phyloP scores from a whole-genome alignment of 352 stramenopile genomes.

The Globisporangium nagaii region DNA sequence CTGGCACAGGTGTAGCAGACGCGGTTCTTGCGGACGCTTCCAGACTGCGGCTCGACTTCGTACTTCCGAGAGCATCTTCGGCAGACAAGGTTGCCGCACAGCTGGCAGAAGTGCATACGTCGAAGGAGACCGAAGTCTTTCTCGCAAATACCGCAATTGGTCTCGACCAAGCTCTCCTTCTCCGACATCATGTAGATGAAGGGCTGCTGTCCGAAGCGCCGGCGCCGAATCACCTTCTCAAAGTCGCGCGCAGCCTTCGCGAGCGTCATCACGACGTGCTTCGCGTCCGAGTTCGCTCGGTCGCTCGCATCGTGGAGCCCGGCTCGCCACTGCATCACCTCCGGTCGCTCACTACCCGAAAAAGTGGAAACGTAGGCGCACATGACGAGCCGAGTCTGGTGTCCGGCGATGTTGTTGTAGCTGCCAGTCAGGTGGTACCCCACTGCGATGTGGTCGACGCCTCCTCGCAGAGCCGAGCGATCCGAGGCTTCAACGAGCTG shows the following conservation, averaged over 20 bases:
- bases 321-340: constrained; percentile 12
- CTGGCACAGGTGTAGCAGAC: constrained; percentile 27
- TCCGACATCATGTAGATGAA: constrained; percentile 37
- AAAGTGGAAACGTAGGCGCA: constrained; percentile 37
- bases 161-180: constrained; percentile 17
- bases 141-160: constrained; percentile 39
- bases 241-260: constrained; percentile 45
- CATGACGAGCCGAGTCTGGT: constrained; percentile 53
- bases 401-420: constrained; percentile 39
- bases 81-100: constrained; percentile 58
- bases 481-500: constrained; percentile 16
- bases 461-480: constrained; percentile 20
- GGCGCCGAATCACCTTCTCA: constrained; percentile 46
- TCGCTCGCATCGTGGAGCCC: constrained; percentile 3
- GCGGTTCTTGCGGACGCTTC: constrained; percentile 43
- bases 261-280: constrained; percentile 46
- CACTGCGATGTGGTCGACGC: constrained; percentile 53
- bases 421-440: constrained; percentile 53
- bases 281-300: constrained; percentile 26
- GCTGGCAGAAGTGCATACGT: constrained; percentile 51
- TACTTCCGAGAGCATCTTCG: constrained; percentile 62
- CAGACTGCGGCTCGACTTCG: constrained; percentile 49
- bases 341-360: constrained; percentile 2
- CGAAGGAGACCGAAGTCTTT: constrained; percentile 51
- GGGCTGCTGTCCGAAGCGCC: constrained; percentile 46